Percentiles rank a stretch among this genome's conserved stretches.
Conservation (phyloP, 352 stramenopile species). For the Pythium phragmitis region DNA sequence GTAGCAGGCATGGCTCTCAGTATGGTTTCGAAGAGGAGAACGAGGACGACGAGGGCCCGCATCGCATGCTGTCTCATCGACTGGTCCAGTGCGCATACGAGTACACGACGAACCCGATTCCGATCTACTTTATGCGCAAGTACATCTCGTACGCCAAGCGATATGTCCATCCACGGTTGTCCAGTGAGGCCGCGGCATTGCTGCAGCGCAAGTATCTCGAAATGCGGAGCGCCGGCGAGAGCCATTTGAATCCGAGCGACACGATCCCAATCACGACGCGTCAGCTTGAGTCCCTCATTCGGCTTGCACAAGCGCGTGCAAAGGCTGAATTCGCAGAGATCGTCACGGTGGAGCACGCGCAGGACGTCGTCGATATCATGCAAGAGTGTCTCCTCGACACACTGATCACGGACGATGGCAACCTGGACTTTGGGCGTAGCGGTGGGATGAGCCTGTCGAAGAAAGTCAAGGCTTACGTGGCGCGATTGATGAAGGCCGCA, state of each 20-base stretch:
- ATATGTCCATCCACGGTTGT: slow-evolving; percentile 86
- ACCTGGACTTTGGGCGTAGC: slow-evolving; percentile 67
- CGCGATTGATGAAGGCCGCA: slow-evolving; percentile 41
- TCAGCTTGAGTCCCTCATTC: slow-evolving; percentile 91
- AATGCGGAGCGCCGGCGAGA: slow-evolving; percentile 51
- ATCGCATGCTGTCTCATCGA: slow-evolving; percentile 32
- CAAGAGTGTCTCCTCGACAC: slow-evolving; percentile 86
- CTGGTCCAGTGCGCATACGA: slow-evolving; percentile 30
- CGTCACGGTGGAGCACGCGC: slow-evolving; percentile 90
- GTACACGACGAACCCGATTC: slow-evolving; percentile 32
- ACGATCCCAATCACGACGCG: slow-evolving; percentile 89
- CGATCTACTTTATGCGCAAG: slow-evolving; percentile 82
- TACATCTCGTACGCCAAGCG: slow-evolving; percentile 94
- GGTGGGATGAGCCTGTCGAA: slow-evolving; percentile 37
- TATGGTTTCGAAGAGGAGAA: slow-evolving; percentile 1
- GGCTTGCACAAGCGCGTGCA: slow-evolving; percentile 83
- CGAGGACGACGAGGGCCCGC: slow-evolving; percentile 6
- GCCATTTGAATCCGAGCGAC: slow-evolving; percentile 28
- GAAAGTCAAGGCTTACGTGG: slow-evolving; percentile 59
- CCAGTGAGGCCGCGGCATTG: slow-evolving; percentile 30
- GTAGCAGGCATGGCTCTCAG: background rate
- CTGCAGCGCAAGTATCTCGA: slow-evolving; percentile 80
- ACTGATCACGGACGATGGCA: slow-evolving; percentile 76
- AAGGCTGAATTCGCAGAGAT: slow-evolving; percentile 91
- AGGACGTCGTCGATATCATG: slow-evolving; percentile 95